Evolutionary conservation across 495 filamentous ascomycete species (phyloP).

Genomic region (Lophiotrema nucula): DNA sequence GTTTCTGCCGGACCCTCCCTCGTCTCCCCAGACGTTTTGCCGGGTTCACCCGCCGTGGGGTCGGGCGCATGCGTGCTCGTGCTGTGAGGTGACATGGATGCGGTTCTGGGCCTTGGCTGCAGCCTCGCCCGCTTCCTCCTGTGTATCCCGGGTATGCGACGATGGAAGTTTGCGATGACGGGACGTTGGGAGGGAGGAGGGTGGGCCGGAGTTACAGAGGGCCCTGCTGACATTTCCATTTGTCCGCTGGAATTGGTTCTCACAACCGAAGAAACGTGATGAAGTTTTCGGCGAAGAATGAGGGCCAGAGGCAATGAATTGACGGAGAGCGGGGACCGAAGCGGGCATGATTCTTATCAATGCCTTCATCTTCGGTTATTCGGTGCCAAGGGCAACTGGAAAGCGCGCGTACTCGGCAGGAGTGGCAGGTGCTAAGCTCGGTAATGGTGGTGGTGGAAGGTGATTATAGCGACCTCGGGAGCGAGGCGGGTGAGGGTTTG

Average conservation of each 20-base stretch:
- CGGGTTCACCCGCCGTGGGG: slow-evolving; percentile 16
- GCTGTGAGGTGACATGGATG: slow-evolving; percentile 23
- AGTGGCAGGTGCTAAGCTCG: slow-evolving; percentile 21
- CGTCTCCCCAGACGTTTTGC: slow-evolving; percentile 2
- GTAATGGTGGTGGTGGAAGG: slow-evolving; percentile 3
- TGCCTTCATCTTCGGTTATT: not conserved
- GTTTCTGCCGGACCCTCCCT: not conserved
- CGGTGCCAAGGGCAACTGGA: no score
- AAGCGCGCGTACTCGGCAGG: not conserved
- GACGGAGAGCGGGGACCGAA: not conserved
- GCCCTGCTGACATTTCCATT: slow-evolving; percentile 26
- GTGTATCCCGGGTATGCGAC: slow-evolving; percentile 10
- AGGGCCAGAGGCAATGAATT: slow-evolving; percentile 17
- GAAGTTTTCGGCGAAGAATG: slow-evolving; percentile 29
- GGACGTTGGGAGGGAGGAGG: not conserved
- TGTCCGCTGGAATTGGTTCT: slow-evolving; percentile 28
- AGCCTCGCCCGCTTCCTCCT: slow-evolving; percentile 18
- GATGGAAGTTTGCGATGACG: not conserved
- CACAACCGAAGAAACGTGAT: slow-evolving; percentile 23
- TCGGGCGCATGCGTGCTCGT: not conserved
- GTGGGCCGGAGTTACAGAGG: slow-evolving; percentile 17
- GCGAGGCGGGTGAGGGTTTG: not conserved
- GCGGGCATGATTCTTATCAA: not conserved
- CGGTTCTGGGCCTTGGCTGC: slow-evolving; percentile 26
- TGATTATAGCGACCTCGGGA: slow-evolving; percentile 10